Conservation (phyloP, 1,284 basidiomycete genomes). For the Porphyrellus sp. region DNA sequence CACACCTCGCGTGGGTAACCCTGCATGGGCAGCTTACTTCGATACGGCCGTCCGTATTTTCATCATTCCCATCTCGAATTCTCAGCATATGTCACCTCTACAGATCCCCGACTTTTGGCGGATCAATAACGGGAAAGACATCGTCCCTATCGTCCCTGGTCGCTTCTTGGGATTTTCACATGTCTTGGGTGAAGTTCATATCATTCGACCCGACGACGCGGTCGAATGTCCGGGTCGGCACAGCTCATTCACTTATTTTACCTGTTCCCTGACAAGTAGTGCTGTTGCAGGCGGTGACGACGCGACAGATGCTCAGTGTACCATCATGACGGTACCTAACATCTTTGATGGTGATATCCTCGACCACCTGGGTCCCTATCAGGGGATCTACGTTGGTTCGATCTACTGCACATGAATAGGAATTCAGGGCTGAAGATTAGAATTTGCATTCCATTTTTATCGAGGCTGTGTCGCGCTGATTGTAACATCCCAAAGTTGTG, state of each 20-base stretch:
- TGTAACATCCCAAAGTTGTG: neutral
- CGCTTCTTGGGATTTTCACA: conserved; percentile 44
- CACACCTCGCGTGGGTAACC: conserved; percentile 43
- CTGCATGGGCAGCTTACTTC: conserved; percentile 31
- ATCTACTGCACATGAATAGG: conserved; percentile 42
- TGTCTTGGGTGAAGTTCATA: conserved; percentile 42
- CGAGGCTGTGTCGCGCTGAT: neutral
- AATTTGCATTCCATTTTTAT: conserved; percentile 2
- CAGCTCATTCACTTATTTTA: neutral
- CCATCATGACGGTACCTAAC: conserved; percentile 44
- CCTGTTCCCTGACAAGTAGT: neutral
- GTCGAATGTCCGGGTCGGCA: conserved; percentile 41
- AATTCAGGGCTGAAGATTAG: neutral
- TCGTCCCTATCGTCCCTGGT: conserved; percentile 49
- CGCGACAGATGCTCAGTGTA: conserved; percentile 45
- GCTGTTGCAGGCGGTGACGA: conserved; percentile 43
- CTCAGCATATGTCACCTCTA: conserved; percentile 7
- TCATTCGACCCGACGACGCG: conserved; percentile 32
- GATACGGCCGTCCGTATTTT: conserved; percentile 35
- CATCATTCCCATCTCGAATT: conserved; percentile 7
- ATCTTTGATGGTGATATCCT: conserved; percentile 43
- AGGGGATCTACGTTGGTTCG: conserved; percentile 51
- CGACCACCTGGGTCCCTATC: conserved; percentile 55
- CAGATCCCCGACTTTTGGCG: conserved; percentile 44
- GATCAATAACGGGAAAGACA: conserved; percentile 46